Evolutionary conservation across 768 basidiomycete species (phyloP).

Genomic region (Tephrocybe sp.): DNA sequence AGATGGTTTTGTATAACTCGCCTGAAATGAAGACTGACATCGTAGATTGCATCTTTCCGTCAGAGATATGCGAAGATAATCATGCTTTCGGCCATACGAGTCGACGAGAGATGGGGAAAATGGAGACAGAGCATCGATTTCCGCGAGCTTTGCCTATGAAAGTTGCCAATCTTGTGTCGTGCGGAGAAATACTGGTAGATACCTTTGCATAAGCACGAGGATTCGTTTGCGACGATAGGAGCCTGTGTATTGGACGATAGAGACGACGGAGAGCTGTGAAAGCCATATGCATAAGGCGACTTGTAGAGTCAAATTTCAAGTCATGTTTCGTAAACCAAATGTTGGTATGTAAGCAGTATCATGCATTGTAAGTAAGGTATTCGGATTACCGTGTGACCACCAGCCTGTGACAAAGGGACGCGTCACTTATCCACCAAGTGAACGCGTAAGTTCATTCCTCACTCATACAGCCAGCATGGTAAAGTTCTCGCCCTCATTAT

Average conservation of each 20-base stretch:
- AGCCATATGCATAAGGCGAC: conserved; percentile 11
- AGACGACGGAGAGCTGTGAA: not conserved
- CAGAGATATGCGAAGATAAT: conserved; percentile 86
- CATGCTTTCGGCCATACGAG: conserved; percentile 65
- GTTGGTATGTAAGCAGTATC: too few species aligned
- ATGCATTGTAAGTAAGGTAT: too few species aligned
- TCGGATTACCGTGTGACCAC: conserved; percentile 20
- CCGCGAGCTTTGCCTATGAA: conserved; percentile 54
- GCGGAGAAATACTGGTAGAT: not conserved
- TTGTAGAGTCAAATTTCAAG: conserved; percentile 3
- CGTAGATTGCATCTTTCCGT: conserved; percentile 88
- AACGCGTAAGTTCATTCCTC: conserved; percentile 30
- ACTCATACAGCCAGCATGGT: conserved; percentile 38
- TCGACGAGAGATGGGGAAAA: conserved; percentile 63
- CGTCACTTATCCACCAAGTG: conserved; percentile 35
- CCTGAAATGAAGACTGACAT: conserved; percentile 45
- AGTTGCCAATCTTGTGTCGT: not conserved
- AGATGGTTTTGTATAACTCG: conserved; percentile 6
- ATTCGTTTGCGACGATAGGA: conserved; percentile 13
- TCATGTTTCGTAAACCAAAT: conserved; percentile 2
- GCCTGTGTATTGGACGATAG: conserved; percentile 4
- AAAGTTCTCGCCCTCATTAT: conserved; percentile 19
- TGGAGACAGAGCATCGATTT: conserved; percentile 47
- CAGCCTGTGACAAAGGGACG: conserved; percentile 36
- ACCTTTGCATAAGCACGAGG: conserved; percentile 22